Evolutionary conservation across 2,329 filamentous ascomycete species (phyloP), one percentile per base, ranked within the genome.

Genomic region (Alternaria viburni): DNA sequence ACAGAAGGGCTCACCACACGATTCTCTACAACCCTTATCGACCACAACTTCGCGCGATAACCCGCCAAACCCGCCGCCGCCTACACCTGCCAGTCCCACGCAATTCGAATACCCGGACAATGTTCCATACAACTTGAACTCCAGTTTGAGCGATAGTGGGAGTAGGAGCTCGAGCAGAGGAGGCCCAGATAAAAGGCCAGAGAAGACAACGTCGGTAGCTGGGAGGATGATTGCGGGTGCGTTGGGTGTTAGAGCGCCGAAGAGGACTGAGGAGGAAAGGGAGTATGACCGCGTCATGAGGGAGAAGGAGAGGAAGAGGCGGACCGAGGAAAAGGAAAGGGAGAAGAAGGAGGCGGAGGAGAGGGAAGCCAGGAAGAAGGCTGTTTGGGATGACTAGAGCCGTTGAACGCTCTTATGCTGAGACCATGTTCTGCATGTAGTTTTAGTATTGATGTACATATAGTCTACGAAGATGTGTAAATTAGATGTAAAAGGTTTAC

Each of bases 171-270:
- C 49, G 72, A 47, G 47, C 56, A 68, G 77, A 70, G 61, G 78
- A 69, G 59, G 70, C 15, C 68, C 73, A 28, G 75, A 73, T 13
- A 71, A 71, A 71, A 83, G 92, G 43, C 95, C 93, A 0, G 94
- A 97, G 81, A 99, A 97, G 84, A 96, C 94, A 66, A 96, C 96
- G 65, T 93, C 93, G 1, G 93, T 97, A 43, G 96, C 96, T 6
- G 88, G 91, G 65, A 86, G 96, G 62, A 86, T 99, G 87, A 98
- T 99, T 77, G 93, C 93, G 1, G 92, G 91, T 4, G 93, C 92
- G 0, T 82, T 98, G 69, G 96, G 96, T 1, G 87, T 97, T 58
- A 89, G 90, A 74, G 89, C 90, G 32, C 93, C 93, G 30, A 91
- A 88, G 82, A 87, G 90, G 79, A 97, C 93, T 2, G 93, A 96